Evolutionary conservation across 1,284 basidiomycete species (phyloP), one percentile per base, ranked within the genome.

Genomic region (Rhodotorula sp.): DNA sequence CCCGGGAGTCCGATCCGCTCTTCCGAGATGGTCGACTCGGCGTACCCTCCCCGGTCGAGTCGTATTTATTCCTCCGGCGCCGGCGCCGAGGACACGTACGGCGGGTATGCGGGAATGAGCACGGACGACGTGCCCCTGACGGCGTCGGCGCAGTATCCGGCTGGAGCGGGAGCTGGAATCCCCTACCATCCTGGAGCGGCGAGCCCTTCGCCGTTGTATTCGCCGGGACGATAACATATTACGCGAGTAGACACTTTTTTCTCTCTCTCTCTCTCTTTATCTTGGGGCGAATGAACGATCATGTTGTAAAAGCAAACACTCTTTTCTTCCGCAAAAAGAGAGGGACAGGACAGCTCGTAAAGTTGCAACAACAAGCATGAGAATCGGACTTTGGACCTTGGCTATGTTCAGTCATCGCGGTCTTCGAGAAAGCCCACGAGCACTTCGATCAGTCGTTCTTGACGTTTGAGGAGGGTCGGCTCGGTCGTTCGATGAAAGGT

Each of bases 361-460:
- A 43, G 38, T 43, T 43, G 38, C 38, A 43, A 43, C 38, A 43
- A 43, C 38, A 43, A 38, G 38, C 10, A 43, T 43, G 10, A 12
- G 10, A 43, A 43, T 7, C 38, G 38, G 8, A 43, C 10, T 43
- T 43, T 10, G 38, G 38, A 43, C 38, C 38, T 14, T 43, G 38
- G 10, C 10, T 43, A 43, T 14, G 38, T 43, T 43, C 38, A 14
- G 21, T 52, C 26, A 1, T 70, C 64, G 19, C 60, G 71, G 58
- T 74, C 73, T 48, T 74, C 70, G 62, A 74, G 54, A 38, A 74
- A 70, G 38, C 73, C 70, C 61, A 74, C 66, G 60, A 74, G 64
- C n/a, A 74, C 68, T 34, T 47, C 50, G 57, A 74, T 64, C n/a
- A 74, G 70, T 3, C 73, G 60, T 34, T 72, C 73, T 47, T 74